A percentile compares a stretch with the other conserved stretches of the same genome.
Evolutionary conservation across 2,329 filamentous ascomycete species (phyloP).

Genomic region (Fusarium staphyleae): DNA sequence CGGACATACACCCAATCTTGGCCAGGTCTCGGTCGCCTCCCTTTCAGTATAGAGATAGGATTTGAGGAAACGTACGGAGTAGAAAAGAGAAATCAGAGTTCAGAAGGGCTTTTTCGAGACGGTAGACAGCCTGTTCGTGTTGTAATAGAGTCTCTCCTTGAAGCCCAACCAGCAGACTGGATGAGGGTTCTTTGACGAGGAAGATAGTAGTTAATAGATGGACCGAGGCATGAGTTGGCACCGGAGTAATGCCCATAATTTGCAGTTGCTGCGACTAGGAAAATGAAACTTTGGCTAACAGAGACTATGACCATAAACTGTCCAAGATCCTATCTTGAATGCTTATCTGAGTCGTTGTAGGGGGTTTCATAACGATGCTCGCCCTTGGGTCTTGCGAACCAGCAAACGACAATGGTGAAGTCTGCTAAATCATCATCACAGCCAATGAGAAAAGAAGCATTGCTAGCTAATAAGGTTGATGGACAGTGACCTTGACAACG

Average conservation of each 20-base stretch:
- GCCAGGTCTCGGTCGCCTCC: constrained; percentile 23
- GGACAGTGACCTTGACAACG: constrained; percentile 19
- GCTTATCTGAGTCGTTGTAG: constrained; percentile 4
- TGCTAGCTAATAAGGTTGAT: constrained; percentile 30
- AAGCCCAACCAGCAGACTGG: neutral
- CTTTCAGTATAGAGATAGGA: constrained; percentile 15
- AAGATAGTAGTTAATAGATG: neutral
- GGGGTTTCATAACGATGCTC: constrained; percentile 6
- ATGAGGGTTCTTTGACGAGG: neutral
- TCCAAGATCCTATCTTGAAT: constrained; percentile 7
- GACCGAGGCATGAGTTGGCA: neutral
- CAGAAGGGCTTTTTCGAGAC: neutral
- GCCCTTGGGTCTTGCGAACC: constrained; percentile 28
- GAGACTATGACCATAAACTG: constrained; percentile 8
- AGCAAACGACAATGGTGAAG: constrained; percentile 2
- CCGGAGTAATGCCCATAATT: constrained; percentile 13
- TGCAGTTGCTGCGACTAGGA: neutral
- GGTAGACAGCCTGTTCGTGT: constrained; percentile 19
- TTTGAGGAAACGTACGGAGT: neutral
- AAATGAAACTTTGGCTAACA: constrained; percentile 1
- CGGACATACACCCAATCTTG: constrained; percentile 32
- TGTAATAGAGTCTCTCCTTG: too few species aligned
- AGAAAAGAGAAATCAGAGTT: constrained; percentile 2
- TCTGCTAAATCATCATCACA: constrained; percentile 8
- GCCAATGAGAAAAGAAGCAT: constrained; percentile 16